Evolutionary conservation across 495 filamentous ascomycete species (phyloP), one percentile per base, ranked within the genome.

Genomic region (Hyphodiscus hymeniophilus): DNA sequence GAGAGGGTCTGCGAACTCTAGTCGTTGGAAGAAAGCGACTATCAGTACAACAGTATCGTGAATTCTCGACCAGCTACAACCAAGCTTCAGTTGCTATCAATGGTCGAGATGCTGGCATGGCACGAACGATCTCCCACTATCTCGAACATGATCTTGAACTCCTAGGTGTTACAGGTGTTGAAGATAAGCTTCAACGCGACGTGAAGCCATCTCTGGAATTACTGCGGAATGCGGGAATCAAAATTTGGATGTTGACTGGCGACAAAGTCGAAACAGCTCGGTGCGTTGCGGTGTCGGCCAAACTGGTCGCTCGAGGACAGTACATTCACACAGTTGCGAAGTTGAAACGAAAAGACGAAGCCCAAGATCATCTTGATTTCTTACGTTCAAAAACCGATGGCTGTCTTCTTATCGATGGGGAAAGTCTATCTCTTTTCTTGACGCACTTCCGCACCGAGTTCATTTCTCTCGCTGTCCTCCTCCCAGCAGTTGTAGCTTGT

Each of bases 181-280:
- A 99, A 62, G 94, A 99, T 63, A 94, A 94, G 51, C 72, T 99
- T 18, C 94, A 99, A 62, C 78, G 79, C 44, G 88, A 95, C 66
- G 94, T 99, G 59, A 97, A 96, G 60, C 84, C 90, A 3, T 91
- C 86, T 1, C 75, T 99, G 6, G 94, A 99, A 60, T 74, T 97
- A 12, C 80, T 99, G 35, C 85, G 94, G 50, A 97, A 99, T 61
- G 94, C 94, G 7, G 94, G 94, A n/a, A 87, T 99, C 61, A 96
- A 95, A 66, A 95, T 97, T 46, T 99, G 94, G 94, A 99, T 99
- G 94, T 70, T 99, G 57, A 99, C 94, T 0, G 94, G 94, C 24
- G 94, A 99, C 71, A 99, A 99, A 65, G 88, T 96, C 1, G 94
- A 99, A 65, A 99, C 94, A 22, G 94, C 94, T 11, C 81, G 91